Percentiles rank a stretch among this genome's conserved stretches.
Evolutionary conservation across 1,284 basidiomycete genomes (phyloP).

Genomic region (Abortiporus biennis): DNA sequence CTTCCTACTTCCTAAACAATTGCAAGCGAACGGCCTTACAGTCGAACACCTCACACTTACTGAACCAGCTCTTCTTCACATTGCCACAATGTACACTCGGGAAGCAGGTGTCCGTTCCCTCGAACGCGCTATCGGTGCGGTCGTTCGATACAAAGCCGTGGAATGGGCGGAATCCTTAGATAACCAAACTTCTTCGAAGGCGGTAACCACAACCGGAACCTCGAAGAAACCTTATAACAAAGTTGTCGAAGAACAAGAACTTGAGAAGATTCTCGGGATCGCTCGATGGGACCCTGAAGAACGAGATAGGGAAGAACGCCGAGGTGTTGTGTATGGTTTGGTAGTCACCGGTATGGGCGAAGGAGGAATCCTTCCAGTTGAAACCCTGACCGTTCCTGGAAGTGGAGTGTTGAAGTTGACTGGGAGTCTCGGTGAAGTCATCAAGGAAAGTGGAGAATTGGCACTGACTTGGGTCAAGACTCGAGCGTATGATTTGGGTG

Average conservation of each 20-base stretch:
- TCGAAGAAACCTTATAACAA: conserved; percentile 43
- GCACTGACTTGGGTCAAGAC: conserved; percentile 86
- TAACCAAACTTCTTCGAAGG: conserved; percentile 10
- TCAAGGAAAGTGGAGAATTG: conserved; percentile 85
- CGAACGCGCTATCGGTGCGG: conserved; percentile 81
- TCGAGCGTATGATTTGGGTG: conserved; percentile 75
- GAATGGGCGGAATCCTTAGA: conserved; percentile 80
- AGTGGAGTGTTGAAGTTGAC: conserved; percentile 63
- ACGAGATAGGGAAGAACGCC: conserved; percentile 59
- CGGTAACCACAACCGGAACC: conserved; percentile 1
- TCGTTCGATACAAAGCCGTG: conserved; percentile 84
- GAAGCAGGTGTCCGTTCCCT: conserved; percentile 92
- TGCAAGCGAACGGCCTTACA: conserved; percentile 62
- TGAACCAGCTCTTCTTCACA: conserved; percentile 63
- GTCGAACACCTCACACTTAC: conserved; percentile 31
- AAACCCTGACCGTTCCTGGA: conserved; percentile 70
- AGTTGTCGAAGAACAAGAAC: conserved; percentile 61
- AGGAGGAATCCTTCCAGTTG: conserved; percentile 81
- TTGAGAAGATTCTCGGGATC: conserved; percentile 84
- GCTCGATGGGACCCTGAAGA: conserved; percentile 81
- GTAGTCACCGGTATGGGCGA: conserved; percentile 81
- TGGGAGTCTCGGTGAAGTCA: conserved; percentile 79
- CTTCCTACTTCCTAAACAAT: conserved; percentile 84
- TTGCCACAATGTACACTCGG: conserved; percentile 76
- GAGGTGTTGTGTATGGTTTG: conserved; percentile 79